Base-by-base conservation (phyloP, 495 filamentous ascomycete genomes). In the Extremus antarcticus region DNA sequence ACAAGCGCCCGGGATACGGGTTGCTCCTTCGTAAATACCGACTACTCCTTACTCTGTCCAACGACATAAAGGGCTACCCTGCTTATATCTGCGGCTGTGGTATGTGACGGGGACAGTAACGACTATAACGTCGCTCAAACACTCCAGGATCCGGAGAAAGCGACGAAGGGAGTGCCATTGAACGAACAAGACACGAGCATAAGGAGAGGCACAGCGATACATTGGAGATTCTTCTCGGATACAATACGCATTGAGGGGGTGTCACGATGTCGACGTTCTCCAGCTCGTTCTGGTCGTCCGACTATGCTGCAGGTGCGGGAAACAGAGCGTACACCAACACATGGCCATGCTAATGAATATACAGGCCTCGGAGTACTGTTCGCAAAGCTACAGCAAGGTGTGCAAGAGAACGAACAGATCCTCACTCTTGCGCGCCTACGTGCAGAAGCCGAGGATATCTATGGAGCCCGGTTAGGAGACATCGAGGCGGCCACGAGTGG, bases 301-400 rank as follows among this genome's bases (percentile, higher is more conserved):
- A 96, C 74, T 95, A 95, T 71, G 87, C 90, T 60, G 85, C 85
- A 70, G 90, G 83, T 85, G 29, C 29, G 70, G 70, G 78, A 66
- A 52, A 35, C 20, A 35, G 43, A 40, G 48, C 35, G 21, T 47
- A 46, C 43, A 9, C 8, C 19, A 19, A n/a, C 3, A 21, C 10
- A 35, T 35, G 20, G 38, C n/a, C 24, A 1, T 24, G 17, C 46
- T 22, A 51, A 43, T 50, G 23, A 52, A 40, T 22, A 54, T 16
- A 32, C 50, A 88, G 85, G 92, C 35, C 80, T 99, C 54, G 92
- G 90, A 40, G 90, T 99, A 43, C 80, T 99, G 56, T 99, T 97
- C 65, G 85, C 81, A 64, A 99, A 99, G 73, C 83, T 99, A 45
- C 90, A 96, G 70, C 92, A 99, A 67, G 94, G 92, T 51, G 83